A percentile compares a stretch with the other conserved stretches of the same genome.
Conservation (phyloP, 495 filamentous ascomycete genomes). For the Xeromyces bisporus region DNA sequence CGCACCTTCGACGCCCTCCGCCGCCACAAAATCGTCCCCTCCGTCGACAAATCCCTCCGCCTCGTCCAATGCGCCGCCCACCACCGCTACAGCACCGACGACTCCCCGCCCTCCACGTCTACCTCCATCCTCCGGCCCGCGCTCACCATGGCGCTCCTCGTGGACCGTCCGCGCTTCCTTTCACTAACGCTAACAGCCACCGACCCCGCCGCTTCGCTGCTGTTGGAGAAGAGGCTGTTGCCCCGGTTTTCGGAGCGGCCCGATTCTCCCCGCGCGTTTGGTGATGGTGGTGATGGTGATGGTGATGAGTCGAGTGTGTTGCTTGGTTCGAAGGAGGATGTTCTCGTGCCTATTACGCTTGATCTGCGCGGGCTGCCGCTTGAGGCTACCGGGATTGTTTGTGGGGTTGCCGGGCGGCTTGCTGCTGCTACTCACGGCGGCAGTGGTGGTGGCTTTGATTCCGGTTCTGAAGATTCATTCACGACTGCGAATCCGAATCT, state of each 20-base stretch:
- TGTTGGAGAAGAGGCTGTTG: slow-evolving; percentile 62
- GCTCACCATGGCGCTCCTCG: slow-evolving; percentile 33
- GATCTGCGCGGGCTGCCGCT: slow-evolving; percentile 67
- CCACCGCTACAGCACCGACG: slow-evolving; percentile 27
- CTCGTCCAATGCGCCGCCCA: slow-evolving; percentile 75
- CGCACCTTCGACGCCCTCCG: slow-evolving; percentile 66
- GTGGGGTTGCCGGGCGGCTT: slow-evolving; percentile 69
- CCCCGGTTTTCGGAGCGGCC: slow-evolving; percentile 30
- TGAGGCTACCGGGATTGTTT: slow-evolving; percentile 87
- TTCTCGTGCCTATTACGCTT: slow-evolving; percentile 75
- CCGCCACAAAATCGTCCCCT: slow-evolving; percentile 55
- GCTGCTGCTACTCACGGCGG: slow-evolving; percentile 34
- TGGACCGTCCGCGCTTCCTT: slow-evolving; percentile 60
- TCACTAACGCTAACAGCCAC: slow-evolving; percentile 71
- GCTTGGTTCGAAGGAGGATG: slow-evolving; percentile 63
- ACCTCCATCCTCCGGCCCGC: slow-evolving; percentile 29
- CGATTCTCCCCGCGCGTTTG: slow-evolving; percentile 26
- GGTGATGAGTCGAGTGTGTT: slow-evolving; percentile 37
- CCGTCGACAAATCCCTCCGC: slow-evolving; percentile 46
- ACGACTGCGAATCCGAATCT: no score
- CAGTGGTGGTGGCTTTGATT: slow-evolving; percentile 2
- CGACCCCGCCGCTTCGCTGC: slow-evolving; percentile 61
- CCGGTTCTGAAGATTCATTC: slow-evolving; percentile 2
- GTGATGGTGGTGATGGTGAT: slow-evolving; percentile 30
- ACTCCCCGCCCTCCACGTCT: no score